Evolutionary conservation across 2,329 filamentous ascomycete species (phyloP), one percentile per base, ranked within the genome.

Genomic region (Ophiostoma quercus): DNA sequence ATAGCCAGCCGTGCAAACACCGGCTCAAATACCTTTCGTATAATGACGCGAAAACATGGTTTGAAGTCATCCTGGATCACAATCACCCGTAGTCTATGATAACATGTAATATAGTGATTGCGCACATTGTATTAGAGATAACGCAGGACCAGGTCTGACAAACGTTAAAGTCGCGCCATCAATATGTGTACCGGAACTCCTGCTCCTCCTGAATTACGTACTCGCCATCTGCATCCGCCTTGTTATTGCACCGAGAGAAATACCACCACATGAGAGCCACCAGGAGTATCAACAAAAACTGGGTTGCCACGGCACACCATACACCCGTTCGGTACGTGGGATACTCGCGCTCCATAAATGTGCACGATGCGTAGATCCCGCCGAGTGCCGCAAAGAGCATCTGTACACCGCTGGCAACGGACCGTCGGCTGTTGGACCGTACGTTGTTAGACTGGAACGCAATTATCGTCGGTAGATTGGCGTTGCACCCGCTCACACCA

Each of bases 371-470:
- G 0, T 87, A 86, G 72, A 95, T 94, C 34, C 76, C 67, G 0
- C 77, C 77, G 37, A 77, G 73, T 0, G 76, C 75, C 0, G 76
- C 77, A 70, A 78, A 77, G 0, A 76, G 67, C 66, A 78, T 75
- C 68, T 78, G 76, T 9, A 77, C 73, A 4, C 75, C 76, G 37
- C 74, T 77, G 8, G 74, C 76, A 3, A 79, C 75, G 47, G 72
- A 73, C n/a, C 76, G 41, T 6, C 68, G 57, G 43, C 65, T 69
- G 57, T 71, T 65, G 34, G 66, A 66, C 68, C 91, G 88, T 75
- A 96, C 90, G 78, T 95, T 96, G 79, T 94, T 95, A 34, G 91
- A 90, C 80, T 94, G 92, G 80, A 92, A 94, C 0, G 91, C 85
- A 80, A 96, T 87, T 57, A 87, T 82, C 1, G 87, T 84, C 0